phyloP scores from a whole-genome alignment of 2,329 filamentous ascomycete species.

The Venturia pyrina region DNA sequence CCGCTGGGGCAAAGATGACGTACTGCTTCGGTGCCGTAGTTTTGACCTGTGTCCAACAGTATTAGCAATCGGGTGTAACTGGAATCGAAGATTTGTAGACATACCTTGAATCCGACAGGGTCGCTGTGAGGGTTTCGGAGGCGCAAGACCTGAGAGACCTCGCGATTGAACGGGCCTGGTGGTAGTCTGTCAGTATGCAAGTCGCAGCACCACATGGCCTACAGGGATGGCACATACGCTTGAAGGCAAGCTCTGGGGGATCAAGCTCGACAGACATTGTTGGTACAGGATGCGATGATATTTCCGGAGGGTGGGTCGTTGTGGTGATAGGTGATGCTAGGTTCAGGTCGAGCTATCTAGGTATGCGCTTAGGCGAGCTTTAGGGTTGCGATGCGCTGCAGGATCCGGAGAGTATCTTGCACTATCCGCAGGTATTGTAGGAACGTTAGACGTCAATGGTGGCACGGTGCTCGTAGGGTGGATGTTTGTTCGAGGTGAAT shows the following conservation, averaged over 20 bases:
- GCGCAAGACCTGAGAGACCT: conserved; percentile 52
- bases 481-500: not conserved
- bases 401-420: not conserved
- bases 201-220: not conserved
- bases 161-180: conserved; percentile 53
- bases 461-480: not conserved
- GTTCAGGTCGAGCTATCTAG: not conserved
- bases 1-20: conserved; percentile 24
- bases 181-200: not conserved
- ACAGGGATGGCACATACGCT: conserved; percentile 51
- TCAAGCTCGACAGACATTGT: conserved; percentile 93
- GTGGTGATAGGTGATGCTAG: not conserved
- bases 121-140: conserved; percentile 48
- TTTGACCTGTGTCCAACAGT: conserved; percentile 69
- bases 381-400: not conserved
- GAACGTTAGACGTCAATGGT: not conserved
- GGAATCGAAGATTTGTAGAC: conserved; percentile 15
- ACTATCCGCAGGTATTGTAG: not conserved
- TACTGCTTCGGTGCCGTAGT: conserved; percentile 99
- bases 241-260: conserved; percentile 84
- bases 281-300: not conserved
- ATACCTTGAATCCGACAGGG: conserved; percentile 55
- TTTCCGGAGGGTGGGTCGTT: not conserved
- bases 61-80: not conserved
- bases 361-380: not conserved